Evolutionary conservation across 2,329 filamentous ascomycete species (phyloP).

Genomic region (Aspergillus clavatus): DNA sequence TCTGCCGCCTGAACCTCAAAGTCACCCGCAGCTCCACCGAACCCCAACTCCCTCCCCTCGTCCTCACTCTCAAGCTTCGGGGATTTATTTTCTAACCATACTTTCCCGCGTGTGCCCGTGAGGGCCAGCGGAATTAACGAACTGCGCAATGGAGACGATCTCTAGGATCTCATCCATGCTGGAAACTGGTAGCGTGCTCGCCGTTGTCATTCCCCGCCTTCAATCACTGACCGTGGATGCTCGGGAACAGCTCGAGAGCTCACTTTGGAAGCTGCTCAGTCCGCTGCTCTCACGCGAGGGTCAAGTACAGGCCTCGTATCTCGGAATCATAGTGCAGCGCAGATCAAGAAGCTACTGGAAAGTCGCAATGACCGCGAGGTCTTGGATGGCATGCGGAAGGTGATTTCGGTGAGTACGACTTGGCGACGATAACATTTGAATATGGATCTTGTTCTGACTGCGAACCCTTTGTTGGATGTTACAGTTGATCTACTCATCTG

Average conservation of each 20-base stretch:
- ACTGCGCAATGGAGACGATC: constrained; percentile 78
- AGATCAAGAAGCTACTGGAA: constrained; percentile 92
- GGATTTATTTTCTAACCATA: neutral
- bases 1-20: neutral
- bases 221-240: constrained; percentile 14
- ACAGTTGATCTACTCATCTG: constrained; percentile 91
- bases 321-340: constrained; percentile 66
- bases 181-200: constrained; percentile 69
- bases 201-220: constrained; percentile 2
- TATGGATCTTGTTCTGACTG: constrained; percentile 16
- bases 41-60: neutral
- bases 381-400: constrained; percentile 80
- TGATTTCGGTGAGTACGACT: constrained; percentile 64
- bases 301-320: constrained; percentile 55
- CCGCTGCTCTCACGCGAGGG: constrained; percentile 58
- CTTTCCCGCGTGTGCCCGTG: constrained; percentile 1
- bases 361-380: constrained; percentile 91
- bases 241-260: constrained; percentile 74
- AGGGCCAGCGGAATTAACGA: constrained; percentile 16
- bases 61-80: neutral
- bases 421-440: neutral
- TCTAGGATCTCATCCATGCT: constrained; percentile 89
- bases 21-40: neutral
- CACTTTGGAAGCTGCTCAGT: constrained; percentile 92
- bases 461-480: constrained; percentile 4